These are phyloP conservation scores for Emergomyces africanus DNA, from an alignment of 2,329 filamentous ascomycete genomes.

Conservation along the genomic window DNA sequence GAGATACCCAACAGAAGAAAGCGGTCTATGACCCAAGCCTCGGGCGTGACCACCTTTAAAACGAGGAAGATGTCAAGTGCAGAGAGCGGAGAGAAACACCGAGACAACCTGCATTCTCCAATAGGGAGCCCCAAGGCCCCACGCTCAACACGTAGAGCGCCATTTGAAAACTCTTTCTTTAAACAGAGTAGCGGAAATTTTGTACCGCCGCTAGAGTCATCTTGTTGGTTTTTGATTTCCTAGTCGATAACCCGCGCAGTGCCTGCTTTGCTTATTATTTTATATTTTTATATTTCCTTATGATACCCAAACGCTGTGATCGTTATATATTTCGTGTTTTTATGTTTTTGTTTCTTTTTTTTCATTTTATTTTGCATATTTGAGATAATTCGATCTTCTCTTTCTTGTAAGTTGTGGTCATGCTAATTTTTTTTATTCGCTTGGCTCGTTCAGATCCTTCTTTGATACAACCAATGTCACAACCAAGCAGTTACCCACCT, in stretches of 20 bases:
- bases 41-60: constrained; percentile 5
- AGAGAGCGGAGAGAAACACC: constrained; percentile 1
- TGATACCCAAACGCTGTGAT: constrained; percentile 4
- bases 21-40: constrained; percentile 1
- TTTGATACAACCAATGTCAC: constrained; percentile 41
- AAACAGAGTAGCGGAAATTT: constrained; percentile 43
- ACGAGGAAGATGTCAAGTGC: constrained; percentile 8
- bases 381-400: background rate
- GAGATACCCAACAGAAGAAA: constrained; percentile 1
- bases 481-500: constrained; percentile 17
- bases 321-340: background rate
- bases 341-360: background rate
- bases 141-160: constrained; percentile 1
- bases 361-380: background rate
- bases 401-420: background rate
- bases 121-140: background rate
- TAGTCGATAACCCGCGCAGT: constrained; percentile 5
- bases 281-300: constrained; percentile 12
- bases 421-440: constrained; percentile 1
- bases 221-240: constrained; percentile 36
- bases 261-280: background rate
- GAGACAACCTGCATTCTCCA: background rate
- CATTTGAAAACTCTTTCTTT: constrained; percentile 35
- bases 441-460: constrained; percentile 38
- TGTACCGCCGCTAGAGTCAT: constrained; percentile 39